Evolutionary conservation across 768 basidiomycete species (phyloP).

Genomic region (Leccinum aurantiacum): DNA sequence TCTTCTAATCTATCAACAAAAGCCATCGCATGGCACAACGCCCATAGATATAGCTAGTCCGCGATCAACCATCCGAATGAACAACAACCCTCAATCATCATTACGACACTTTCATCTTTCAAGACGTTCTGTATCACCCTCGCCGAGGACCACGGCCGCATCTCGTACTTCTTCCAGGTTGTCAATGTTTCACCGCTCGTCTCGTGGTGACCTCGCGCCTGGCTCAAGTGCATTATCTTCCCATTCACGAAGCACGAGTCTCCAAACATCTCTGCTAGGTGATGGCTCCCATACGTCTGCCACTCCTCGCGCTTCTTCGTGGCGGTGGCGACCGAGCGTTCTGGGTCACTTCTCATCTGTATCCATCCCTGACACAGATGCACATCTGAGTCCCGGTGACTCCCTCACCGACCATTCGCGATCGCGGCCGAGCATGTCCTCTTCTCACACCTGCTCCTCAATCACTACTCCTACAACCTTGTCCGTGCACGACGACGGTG

Average conservation of each 20-base stretch:
- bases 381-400: constrained; percentile 44
- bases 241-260: constrained; percentile 52
- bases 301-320: constrained; percentile 23
- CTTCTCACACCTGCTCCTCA: constrained; percentile 53
- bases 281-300: constrained; percentile 6
- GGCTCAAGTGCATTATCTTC: constrained; percentile 29
- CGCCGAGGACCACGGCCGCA: constrained; percentile 35
- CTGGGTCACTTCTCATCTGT: constrained; percentile 60
- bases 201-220: constrained; percentile 28
- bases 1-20: constrained; percentile 17
- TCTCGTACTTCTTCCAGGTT: constrained; percentile 40
- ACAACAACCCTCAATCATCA: constrained; percentile 35
- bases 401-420: constrained; percentile 44
- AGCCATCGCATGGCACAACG: constrained; percentile 25
- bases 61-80: constrained; percentile 37
- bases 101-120: constrained; percentile 45
- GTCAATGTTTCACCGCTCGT: constrained; percentile 43
- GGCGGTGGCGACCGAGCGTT: constrained; percentile 65
- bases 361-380: constrained; percentile 44
- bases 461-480: constrained; percentile 38
- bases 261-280: constrained; percentile 41
- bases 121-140: constrained; percentile 41
- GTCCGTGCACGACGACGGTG: constrained; percentile 40
- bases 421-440: constrained; percentile 62
- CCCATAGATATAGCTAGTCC: constrained; percentile 28